Base-by-base conservation (phyloP, 225 moss, liverwort and hornwort species). In the Pseudoscleropodium purum region DNA sequence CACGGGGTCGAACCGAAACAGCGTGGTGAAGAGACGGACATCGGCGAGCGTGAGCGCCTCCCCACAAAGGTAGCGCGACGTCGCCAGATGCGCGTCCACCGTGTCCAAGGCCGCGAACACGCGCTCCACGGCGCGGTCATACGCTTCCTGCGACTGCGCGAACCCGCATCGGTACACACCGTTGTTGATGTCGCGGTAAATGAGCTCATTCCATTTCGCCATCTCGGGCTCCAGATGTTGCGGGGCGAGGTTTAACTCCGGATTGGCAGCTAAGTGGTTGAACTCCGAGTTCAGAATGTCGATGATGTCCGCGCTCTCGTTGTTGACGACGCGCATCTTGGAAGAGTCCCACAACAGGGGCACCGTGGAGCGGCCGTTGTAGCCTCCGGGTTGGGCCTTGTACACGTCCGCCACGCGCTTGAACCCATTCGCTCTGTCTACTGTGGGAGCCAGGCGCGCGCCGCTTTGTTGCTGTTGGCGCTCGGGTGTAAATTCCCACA, bases 131-230 rank as follows among this genome's bases (percentile, higher is more conserved):
- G 99, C 99, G 29, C 85, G 79, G 39, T 97, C 85, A 39, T 99
- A 97, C 9, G 99, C 96, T 34, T 90, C 90, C 89, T 99, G 99
- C 15, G 96, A 91, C 91, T 99, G 99, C 18, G 99, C 97, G 84
- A 99, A 99, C 27, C 99, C 99, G 90, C 99, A 99, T 82, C 96
- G 93, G 87, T 99, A 99, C 11, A 97, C 99, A 17, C 99, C 99
- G 87, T 99, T 99, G 92, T 99, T 99, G 89, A 99, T 94, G 18
- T 92, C 92, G 10, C 89, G 68, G 88, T 99, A 99, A 56, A 97
- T 96, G 66, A 93, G 60, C 31, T 96, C 92, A 79, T 97, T 97
- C 97, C 97, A 99, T 36, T 89, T 64, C 47, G 92, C 93, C 23
- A 99, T 97, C 31, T 99, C 95, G 41, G 66, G 3, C 17, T 82